Evolutionary conservation across 495 filamentous ascomycete species (phyloP).

Genomic region (Tuber indicum): DNA sequence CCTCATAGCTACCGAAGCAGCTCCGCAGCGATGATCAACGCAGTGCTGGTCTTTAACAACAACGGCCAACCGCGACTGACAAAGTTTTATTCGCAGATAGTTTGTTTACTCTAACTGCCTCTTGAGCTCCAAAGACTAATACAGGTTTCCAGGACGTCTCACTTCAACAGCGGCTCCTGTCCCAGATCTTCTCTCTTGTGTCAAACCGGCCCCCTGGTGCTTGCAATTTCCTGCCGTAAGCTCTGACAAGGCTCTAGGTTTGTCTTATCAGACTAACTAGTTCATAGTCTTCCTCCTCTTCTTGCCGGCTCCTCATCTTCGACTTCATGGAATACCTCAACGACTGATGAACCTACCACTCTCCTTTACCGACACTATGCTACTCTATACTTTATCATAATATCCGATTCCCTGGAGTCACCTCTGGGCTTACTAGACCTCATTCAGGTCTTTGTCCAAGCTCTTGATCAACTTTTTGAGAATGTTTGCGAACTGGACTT

Average conservation of each 20-base stretch:
- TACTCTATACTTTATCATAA: constrained; percentile 96
- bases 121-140: constrained; percentile 18
- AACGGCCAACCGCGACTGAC: constrained; percentile 91
- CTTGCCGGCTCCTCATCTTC: constrained; percentile 59
- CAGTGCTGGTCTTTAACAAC: constrained; percentile 97
- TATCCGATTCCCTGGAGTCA: constrained; percentile 93
- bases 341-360: constrained; percentile 85
- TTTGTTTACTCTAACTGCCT: constrained; percentile 44
- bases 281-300: constrained; percentile 54
- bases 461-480: constrained; percentile 89
- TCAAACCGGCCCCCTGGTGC: constrained; percentile 76
- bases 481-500: constrained; percentile 97
- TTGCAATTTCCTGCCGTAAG: constrained; percentile 78
- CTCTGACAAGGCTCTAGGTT: constrained; percentile 39
- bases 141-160: constrained; percentile 26
- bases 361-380: constrained; percentile 98
- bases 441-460: constrained; percentile 96
- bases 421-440: constrained; percentile 91
- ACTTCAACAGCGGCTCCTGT: constrained; percentile 87
- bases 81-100: constrained; percentile 98
- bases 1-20: constrained; percentile 8
- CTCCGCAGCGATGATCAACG: constrained; percentile 78
- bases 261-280: constrained; percentile 44
- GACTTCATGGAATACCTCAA: constrained; percentile 49
- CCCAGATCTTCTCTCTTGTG: constrained; percentile 96